These are phyloP conservation scores for Rhizopus arrhizus DNA, from an alignment of 371 early-diverging fungal species.

Conservation along the genomic window DNA sequence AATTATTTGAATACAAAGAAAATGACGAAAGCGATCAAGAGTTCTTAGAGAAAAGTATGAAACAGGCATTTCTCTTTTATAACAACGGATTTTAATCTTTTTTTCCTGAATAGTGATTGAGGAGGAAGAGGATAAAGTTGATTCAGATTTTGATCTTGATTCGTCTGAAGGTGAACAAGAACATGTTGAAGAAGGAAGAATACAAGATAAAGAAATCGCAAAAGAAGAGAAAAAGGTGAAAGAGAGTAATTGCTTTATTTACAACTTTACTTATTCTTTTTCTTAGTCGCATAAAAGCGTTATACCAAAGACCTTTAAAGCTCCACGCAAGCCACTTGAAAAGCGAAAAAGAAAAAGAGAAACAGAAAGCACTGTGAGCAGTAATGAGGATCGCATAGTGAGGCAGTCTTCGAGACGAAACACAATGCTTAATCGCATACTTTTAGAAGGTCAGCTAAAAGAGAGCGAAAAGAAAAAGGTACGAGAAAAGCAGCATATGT, in stretches of 20 bases:
- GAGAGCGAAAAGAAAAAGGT: conserved; percentile 53
- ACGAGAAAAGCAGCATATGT: neutral
- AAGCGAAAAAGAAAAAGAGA: conserved; percentile 4
- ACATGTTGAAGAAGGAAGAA: conserved; percentile 53
- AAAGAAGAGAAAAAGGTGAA: conserved; percentile 38
- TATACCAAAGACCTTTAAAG: conserved; percentile 3
- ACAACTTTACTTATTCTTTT: neutral
- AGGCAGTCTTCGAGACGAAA: conserved; percentile 63
- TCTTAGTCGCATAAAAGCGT: conserved; percentile 25
- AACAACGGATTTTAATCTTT: neutral
- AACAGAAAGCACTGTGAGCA: neutral
- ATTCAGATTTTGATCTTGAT: conserved; percentile 65
- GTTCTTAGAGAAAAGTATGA: conserved; percentile 46
- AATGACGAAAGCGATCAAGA: conserved; percentile 63
- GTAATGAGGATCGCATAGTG: conserved; percentile 24
- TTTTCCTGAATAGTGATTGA: conserved; percentile 12
- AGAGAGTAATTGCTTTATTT: neutral
- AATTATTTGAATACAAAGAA: conserved; percentile 58
- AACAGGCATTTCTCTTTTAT: neutral
- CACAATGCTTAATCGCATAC: conserved; percentile 56
- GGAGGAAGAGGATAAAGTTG: conserved; percentile 59
- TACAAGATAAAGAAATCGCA: conserved; percentile 47
- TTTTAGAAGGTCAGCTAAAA: conserved; percentile 56
- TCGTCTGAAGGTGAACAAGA: conserved; percentile 64
- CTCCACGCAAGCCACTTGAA: conserved; percentile 16